Evolutionary conservation across 176 grass and related monocot genomes (phyloP).

Genomic region (maize (Zea mays)): Zm-B73-REFERENCE-NAM-5.0 NC_050097.1:219205001-219205500

Average conservation of each 20-base stretch:
- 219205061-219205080: neutral
- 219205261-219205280: conserved; percentile 41
- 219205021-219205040: neutral
- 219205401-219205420: conserved; percentile 33
- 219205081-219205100: neutral
- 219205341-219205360: conserved; percentile 43
- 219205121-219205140: neutral
- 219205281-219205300: conserved; percentile 38
- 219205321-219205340: conserved; percentile 27
- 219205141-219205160: neutral
- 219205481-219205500: neutral
- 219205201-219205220: conserved; percentile 28
- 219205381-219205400: conserved; percentile 14
- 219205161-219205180: neutral
- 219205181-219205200: conserved; percentile 18
- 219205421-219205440: neutral
- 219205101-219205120: no score
- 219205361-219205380: neutral
- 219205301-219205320: conserved; percentile 27
- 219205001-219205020: no score
- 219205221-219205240: conserved; percentile 12
- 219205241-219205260: conserved; percentile 19
- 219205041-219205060: neutral
- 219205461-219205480: neutral
- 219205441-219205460: neutral